Evolutionary conservation across 1,139 yeast genomes (phyloP), one percentile per base, ranked within the genome.

Genomic region (Suhomyces bribrorum): DNA sequence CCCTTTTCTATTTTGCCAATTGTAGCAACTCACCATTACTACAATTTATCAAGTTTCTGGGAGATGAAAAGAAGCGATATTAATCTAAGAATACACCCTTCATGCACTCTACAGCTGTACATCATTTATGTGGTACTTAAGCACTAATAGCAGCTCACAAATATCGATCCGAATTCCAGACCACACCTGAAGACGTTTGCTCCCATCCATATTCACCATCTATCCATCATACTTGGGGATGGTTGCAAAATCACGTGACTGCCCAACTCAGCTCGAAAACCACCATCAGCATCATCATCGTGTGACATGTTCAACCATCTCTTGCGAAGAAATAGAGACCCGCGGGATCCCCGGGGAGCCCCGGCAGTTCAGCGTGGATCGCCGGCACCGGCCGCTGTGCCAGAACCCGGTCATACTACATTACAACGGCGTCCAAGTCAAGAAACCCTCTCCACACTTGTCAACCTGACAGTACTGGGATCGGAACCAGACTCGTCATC

Each of bases 361-460:
- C 23, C 23, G 23, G 23, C 23, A 8, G 11, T n/a, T n/a, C 11
- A 20, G 11, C 23, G 23, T n/a, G 11, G 23, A 4, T 20, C 23
- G 11, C 23, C 23, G 8, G 23, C 23, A 20, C 23, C 23, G 9
- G 9, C 2, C 8, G 23, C 23, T 18, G 7, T 8, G 6, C 6
- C 23, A 20, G 5, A 8, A 8, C 23, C 6, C 23, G 23, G 23
- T 20, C 23, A 20, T 8, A 8, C 11, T n/a, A 12, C 14, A 8
- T 20, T n/a, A 12, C 14, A 15, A 15, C 29, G 30, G 9, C 35
- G 35, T 14, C 26, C 14, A 14, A 49, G 53, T 35, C 44, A 43
- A 13, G 54, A 50, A 15, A 47, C 53, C 9, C 37, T 48, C 18
- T 28, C 32, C 17, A 52, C 57, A 7, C 46, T 49, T 13, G 43